Evolutionary conservation across 257 asterid genomes (phyloP).

Genomic region (Capsicum pubescens): DNA sequence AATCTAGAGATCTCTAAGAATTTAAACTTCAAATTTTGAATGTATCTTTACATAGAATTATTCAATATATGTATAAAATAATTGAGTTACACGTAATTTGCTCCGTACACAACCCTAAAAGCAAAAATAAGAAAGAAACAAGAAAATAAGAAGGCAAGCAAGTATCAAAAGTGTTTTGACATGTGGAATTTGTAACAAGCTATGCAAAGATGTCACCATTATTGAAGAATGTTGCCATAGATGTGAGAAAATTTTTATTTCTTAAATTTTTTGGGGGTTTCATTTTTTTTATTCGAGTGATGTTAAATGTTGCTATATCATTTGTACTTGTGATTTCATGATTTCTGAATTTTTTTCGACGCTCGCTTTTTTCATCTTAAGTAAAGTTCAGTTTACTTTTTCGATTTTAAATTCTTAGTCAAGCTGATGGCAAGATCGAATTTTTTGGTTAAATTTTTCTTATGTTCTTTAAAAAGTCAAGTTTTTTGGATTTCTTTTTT

Average conservation of each 20-base stretch:
- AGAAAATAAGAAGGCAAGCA: neutral
- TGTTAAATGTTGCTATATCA: neutral
- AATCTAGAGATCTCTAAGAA: neutral
- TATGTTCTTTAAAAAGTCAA: too few relatives aligned
- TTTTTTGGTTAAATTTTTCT: too few relatives aligned
- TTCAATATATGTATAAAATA: neutral
- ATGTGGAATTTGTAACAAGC: slow-evolving; percentile 31
- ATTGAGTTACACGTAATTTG: neutral
- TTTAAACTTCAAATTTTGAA: too few relatives aligned
- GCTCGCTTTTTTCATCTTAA: too few relatives aligned
- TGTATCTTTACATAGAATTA: too few relatives aligned
- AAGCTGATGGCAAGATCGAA: too few relatives aligned
- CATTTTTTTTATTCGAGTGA: neutral
- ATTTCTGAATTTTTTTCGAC: too few relatives aligned
- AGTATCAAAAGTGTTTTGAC: slow-evolving; percentile 26
- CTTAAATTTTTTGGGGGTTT: too few relatives aligned
- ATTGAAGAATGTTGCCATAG: slow-evolving; percentile 38
- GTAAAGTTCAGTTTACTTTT: too few relatives aligned
- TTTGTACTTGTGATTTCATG: too few relatives aligned
- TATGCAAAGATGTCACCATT: slow-evolving; percentile 21
- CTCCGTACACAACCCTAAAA: neutral
- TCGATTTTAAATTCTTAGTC: too few relatives aligned
- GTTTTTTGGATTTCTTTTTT: too few relatives aligned
- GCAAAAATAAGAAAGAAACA: neutral
- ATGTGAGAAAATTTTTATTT: neutral